Percentiles rank a stretch among this genome's conserved stretches.
Conservation (phyloP, 106 monocot genomes). For the Dioscorea dumetorum region DNA sequence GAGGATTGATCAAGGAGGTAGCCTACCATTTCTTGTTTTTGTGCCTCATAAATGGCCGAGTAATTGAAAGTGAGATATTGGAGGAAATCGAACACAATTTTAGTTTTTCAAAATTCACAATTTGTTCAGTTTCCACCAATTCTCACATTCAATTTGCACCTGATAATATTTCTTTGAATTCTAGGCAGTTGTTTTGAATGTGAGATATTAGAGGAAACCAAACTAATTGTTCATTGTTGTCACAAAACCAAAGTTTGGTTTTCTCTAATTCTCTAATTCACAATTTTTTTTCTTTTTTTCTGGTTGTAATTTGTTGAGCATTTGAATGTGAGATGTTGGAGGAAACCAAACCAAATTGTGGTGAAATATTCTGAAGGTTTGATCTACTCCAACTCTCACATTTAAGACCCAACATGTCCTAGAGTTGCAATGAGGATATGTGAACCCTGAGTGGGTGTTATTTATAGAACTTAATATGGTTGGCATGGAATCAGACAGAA, state of each 20-base stretch:
- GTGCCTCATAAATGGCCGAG: background rate
- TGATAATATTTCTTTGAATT: background rate
- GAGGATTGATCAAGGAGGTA: too few relatives aligned
- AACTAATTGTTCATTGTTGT: constrained; percentile 3
- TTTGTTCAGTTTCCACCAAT: background rate
- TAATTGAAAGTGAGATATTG: background rate
- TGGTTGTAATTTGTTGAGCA: background rate
- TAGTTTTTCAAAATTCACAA: background rate
- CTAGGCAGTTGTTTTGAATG: background rate
- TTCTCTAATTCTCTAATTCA: constrained; percentile 20
- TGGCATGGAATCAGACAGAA: too few relatives aligned
- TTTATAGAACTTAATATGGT: too few relatives aligned
- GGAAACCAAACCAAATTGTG: constrained; percentile 18
- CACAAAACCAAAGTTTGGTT: constrained; percentile 22
- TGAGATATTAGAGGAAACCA: constrained; percentile 27
- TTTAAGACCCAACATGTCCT: background rate
- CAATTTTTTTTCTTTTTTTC: background rate
- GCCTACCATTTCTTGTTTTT: too few relatives aligned
- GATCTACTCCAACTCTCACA: constrained; percentile 15
- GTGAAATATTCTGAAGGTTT: constrained; percentile 17
- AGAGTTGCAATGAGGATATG: too few relatives aligned
- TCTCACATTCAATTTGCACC: background rate
- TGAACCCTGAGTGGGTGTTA: too few relatives aligned
- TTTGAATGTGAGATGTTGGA: constrained; percentile 18
- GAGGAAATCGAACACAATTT: background rate